phyloP scores from a whole-genome alignment of 2,329 filamentous ascomycete genomes.

The Aaosphaeria pasadenensis region DNA sequence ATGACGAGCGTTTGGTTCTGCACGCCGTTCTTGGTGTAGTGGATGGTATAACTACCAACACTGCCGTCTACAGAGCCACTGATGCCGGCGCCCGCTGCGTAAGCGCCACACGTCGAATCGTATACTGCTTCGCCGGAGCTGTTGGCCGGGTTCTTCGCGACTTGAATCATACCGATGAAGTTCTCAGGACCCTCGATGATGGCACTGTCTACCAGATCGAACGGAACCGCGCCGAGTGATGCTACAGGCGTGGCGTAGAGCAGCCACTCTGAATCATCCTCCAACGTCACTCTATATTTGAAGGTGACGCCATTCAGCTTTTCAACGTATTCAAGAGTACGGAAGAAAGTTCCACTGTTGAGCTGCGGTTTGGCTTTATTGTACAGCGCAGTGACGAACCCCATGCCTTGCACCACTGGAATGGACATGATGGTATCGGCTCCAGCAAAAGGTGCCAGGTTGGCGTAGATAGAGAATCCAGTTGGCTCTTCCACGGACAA shows the following conservation, averaged over 20 bases:
- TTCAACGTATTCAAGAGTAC: conserved; percentile 50
- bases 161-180: conserved; percentile 77
- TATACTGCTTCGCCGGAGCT: conserved; percentile 62
- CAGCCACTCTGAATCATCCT: conserved; percentile 72
- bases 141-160: conserved; percentile 70
- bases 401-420: conserved; percentile 86
- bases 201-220: conserved; percentile 65
- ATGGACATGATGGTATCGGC: conserved; percentile 65
- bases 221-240: conserved; percentile 55
- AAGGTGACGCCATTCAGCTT: conserved; percentile 53
- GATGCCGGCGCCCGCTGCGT: conserved; percentile 59
- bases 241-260: conserved; percentile 70
- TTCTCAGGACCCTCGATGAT: conserved; percentile 62
- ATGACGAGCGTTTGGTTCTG: conserved; percentile 63
- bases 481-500: conserved; percentile 52
- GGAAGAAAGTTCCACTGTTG: conserved; percentile 74
- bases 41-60: conserved; percentile 69
- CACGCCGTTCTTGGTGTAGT: conserved; percentile 69
- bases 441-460: conserved; percentile 57
- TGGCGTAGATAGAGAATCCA: conserved; percentile 64
- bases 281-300: conserved; percentile 72
- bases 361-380: conserved; percentile 67
- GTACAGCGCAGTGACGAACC: conserved; percentile 78
- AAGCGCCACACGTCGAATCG: conserved; percentile 75
- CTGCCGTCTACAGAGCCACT: conserved; percentile 42